These are phyloP conservation scores for Paradendryphiella salina DNA, from an alignment of 2,329 filamentous ascomycete genomes.

Conservation along the genomic window DNA sequence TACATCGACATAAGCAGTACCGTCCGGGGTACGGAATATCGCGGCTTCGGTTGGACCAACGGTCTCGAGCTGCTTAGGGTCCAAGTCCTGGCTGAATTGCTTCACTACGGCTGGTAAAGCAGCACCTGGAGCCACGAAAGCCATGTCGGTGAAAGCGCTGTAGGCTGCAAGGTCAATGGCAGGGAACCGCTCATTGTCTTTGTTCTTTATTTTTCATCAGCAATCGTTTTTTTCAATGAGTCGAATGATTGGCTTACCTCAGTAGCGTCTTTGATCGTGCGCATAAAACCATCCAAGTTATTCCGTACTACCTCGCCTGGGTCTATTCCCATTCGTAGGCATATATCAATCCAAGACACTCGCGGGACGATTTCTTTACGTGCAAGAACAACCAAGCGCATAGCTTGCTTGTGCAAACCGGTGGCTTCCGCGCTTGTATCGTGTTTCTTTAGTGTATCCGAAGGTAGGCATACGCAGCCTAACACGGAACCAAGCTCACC, in stretches of 20 bases:
- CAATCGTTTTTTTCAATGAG: not conserved
- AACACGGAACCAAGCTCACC: slow-evolving; percentile 65
- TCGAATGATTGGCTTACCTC: slow-evolving; percentile 54
- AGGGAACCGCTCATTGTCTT: slow-evolving; percentile 30
- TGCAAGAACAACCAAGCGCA: slow-evolving; percentile 75
- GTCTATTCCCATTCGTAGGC: slow-evolving; percentile 77
- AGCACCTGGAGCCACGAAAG: slow-evolving; percentile 84
- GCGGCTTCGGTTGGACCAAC: slow-evolving; percentile 87
- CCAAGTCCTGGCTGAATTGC: slow-evolving; percentile 73
- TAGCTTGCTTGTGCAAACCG: slow-evolving; percentile 69
- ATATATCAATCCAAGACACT: slow-evolving; percentile 86
- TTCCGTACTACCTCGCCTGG: slow-evolving; percentile 75
- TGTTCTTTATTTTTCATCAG: slow-evolving; percentile 20
- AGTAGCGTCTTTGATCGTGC: slow-evolving; percentile 63
- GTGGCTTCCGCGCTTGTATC: slow-evolving; percentile 53
- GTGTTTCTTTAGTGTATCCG: slow-evolving; percentile 55
- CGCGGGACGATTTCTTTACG: slow-evolving; percentile 76
- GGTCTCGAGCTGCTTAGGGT: slow-evolving; percentile 67
- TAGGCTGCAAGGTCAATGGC: slow-evolving; percentile 71
- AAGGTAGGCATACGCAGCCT: slow-evolving; percentile 64
- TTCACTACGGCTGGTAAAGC: slow-evolving; percentile 76
- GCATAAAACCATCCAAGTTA: slow-evolving; percentile 66
- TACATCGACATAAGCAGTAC: slow-evolving; percentile 86
- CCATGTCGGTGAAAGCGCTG: slow-evolving; percentile 83
- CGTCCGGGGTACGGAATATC: slow-evolving; percentile 89